Evolutionary conservation across 176 grass and related monocot species (phyloP), one percentile per base, ranked within the genome.

Genomic region (Neostapfia colusana): DNA sequence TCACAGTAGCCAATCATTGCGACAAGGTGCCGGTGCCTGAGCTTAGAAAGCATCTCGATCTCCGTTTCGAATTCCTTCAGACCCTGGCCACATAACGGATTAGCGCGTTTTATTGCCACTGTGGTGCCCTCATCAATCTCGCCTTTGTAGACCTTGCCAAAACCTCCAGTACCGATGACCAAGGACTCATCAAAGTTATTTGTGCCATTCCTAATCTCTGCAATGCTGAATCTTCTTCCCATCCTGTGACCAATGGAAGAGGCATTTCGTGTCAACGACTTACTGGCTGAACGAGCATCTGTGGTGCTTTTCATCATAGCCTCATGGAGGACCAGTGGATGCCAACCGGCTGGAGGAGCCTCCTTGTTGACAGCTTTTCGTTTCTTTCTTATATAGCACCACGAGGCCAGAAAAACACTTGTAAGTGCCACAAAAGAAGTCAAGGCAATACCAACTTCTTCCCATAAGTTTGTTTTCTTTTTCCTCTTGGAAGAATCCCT

Each of bases 11-110:
- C 95, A 70, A 98, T 98, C 85, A 94, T 85, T 7, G 95, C 79
- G 34, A 98, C 95, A 75, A 98, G 89, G 72, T 98, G 95, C n/a
- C 95, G 87, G 43, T 98, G 95, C 57, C 95, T 85, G 76, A 94
- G 91, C 76, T 98, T 98, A 25, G 95, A 98, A 20, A 98, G 83
- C 91, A 98, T 94, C 77, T 94, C 89, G 27, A 94, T 98, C 84
- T 98, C 95, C 0, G 91, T 98, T 78, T 98, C 95, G 38, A 98
- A 98, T 79, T 94, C 95, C 73, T 89, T 93, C 51, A 92, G 42
- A 39, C 95, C 95, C 77, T 98, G 95, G 11, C 89, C 89, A 35
- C 86, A 90, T 70, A 88, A 76, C 80, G 79, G 77, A 75, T 98
- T 87, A 40, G 91, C 95, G 40, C 91, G 81, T 76, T 98, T 98